Percentiles rank a stretch among this genome's conserved stretches.
phyloP scores from a whole-genome alignment of 352 stramenopile species.

The Blastocystis sp. region DNA sequence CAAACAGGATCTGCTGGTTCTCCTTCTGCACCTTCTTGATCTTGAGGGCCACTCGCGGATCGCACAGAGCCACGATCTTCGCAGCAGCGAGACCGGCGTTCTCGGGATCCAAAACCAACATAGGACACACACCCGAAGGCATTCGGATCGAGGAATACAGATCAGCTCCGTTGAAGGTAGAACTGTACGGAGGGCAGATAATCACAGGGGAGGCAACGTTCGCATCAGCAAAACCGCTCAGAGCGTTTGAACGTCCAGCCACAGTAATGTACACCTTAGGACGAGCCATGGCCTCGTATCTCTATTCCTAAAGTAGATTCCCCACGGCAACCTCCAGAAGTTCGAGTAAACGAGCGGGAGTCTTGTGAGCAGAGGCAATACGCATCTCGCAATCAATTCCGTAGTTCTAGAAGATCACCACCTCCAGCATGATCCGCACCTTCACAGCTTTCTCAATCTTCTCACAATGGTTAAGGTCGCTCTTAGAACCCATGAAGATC shows the following conservation, averaged over 20 bases:
- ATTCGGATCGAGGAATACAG: slow-evolving; percentile 59
- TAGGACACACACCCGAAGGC: slow-evolving; percentile 52
- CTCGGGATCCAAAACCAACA: slow-evolving; percentile 55
- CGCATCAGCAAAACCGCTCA: slow-evolving; percentile 55
- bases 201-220: slow-evolving; percentile 45
- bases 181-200: slow-evolving; percentile 56
- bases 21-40: slow-evolving; percentile 28
- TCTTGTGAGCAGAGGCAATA: slow-evolving; percentile 59
- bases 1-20: slow-evolving; percentile 53
- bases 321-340: background rate
- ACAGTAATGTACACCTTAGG: slow-evolving; percentile 61
- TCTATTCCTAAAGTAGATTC: background rate
- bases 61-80: slow-evolving; percentile 50
- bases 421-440: background rate
- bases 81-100: slow-evolving; percentile 34
- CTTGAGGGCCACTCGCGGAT: background rate
- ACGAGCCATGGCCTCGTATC: slow-evolving; percentile 44
- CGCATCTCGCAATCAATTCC: slow-evolving; percentile 58
- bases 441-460: slow-evolving; percentile 61
- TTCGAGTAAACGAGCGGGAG: slow-evolving; percentile 42
- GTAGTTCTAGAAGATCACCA: background rate
- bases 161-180: slow-evolving; percentile 45
- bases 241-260: slow-evolving; percentile 58
- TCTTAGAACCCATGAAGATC: slow-evolving; percentile 58
- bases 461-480: slow-evolving; percentile 50